Base-by-base conservation (phyloP, 345 rosid genomes). In the Eucalyptus marginata region DNA sequence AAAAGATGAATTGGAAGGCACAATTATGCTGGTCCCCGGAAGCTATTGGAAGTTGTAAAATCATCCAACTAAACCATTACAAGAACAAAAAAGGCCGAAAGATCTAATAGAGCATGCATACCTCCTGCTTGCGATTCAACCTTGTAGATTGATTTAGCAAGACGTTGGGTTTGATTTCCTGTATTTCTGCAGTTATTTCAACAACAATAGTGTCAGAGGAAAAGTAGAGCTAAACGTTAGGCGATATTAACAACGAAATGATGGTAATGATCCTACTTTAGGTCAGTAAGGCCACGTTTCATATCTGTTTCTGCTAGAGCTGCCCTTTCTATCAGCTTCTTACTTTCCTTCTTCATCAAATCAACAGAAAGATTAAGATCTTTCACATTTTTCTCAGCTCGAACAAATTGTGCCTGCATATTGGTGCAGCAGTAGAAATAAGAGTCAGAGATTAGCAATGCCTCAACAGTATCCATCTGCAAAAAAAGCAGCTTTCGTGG, bases 271-370 rank as follows among this genome's bases (percentile, higher is more conserved):
- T 88, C 88, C 83, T 94, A 98, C 99, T 89, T 92, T 90, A 98
- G 97, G 89, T 97, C 97, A 44, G 93, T 68, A 33, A 90, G 95
- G 90, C 99, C 99, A 13, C 86, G 95, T 87, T 92, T 95, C 98
- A 96, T 95, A 13, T 95, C 99, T 83, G 93, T 94, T 88, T 97
- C 99, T 15, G 99, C 99, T 90, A 95, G 94, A 87, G 96, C 92
- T 79, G 98, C 94, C 92, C 99, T 94, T 94, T 98, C 98, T 90
- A 96, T 95, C 91, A 98, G 91, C 92, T 97, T 98, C 91, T 54
- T 90, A 90, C 98, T 96, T 91, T 97, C 99, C 49, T 94, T 98
- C 91, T 95, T 97, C 98, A 97, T 94, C 89, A 97, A 51, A 88
- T 94, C 98, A 90, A 96, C 97, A 89, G 99, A 95, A 83, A 95